Conservation (phyloP, 169 alveolate species). For the Theileria annulata region DNA sequence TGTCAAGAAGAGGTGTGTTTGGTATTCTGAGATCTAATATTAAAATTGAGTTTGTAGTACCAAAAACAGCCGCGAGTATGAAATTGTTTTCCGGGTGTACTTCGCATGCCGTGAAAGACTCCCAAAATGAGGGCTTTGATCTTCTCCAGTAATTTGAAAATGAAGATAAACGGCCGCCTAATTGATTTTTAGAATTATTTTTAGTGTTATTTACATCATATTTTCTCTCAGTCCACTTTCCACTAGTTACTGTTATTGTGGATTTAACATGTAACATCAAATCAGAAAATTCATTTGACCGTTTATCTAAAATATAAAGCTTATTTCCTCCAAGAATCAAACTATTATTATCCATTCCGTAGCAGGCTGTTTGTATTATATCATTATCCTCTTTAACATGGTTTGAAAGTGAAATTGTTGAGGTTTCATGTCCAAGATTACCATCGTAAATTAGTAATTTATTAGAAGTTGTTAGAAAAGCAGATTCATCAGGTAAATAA, state of each 20-base stretch:
- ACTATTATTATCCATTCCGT: slow-evolving; percentile 46
- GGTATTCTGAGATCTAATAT: slow-evolving; percentile 75
- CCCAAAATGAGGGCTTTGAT: slow-evolving; percentile 35
- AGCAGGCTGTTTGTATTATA: slow-evolving; percentile 42
- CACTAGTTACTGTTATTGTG: slow-evolving; percentile 24
- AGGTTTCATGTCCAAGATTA: slow-evolving; percentile 20
- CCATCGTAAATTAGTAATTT: slow-evolving; percentile 56
- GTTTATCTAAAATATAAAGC: slow-evolving; percentile 60
- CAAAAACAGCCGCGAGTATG: slow-evolving; percentile 68
- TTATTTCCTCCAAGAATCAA: slow-evolving; percentile 63
- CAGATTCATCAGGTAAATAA: slow-evolving; percentile 35
- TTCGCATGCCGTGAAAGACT: slow-evolving; percentile 70
- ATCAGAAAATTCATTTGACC: slow-evolving; percentile 28
- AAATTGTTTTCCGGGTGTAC: slow-evolving; percentile 64
- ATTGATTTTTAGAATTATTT: not conserved
- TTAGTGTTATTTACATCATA: slow-evolving; percentile 6
- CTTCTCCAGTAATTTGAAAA: slow-evolving; percentile 39
- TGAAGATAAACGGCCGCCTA: slow-evolving; percentile 42
- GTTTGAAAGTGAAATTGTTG: not conserved
- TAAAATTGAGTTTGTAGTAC: slow-evolving; percentile 62
- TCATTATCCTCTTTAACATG: slow-evolving; percentile 9
- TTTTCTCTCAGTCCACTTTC: slow-evolving; percentile 50
- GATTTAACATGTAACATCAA: slow-evolving; percentile 27
- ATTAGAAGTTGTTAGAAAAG: slow-evolving; percentile 30
- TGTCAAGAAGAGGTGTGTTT: slow-evolving; percentile 66